Conservation (phyloP, 176 grass and related monocot genomes). For the Chrysopogon serrulatus region DNA sequence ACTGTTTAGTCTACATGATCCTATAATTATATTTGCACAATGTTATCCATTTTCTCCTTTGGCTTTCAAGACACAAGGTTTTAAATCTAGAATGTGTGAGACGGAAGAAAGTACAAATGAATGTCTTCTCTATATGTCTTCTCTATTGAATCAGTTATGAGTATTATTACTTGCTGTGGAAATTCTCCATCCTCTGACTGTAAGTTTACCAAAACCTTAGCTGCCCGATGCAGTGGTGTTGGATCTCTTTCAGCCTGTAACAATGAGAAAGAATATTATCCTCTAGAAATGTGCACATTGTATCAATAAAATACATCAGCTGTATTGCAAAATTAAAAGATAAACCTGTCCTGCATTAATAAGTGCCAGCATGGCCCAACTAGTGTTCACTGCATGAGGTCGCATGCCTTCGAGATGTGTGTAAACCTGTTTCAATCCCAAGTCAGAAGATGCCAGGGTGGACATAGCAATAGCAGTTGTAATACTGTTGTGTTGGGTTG, state of each 20-base stretch:
- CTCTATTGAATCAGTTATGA: background rate
- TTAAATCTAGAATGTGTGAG: background rate
- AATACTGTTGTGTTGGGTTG: background rate
- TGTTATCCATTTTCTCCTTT: no score
- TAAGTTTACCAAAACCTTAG: conserved; percentile 66
- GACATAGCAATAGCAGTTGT: background rate
- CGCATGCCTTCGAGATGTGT: conserved; percentile 65
- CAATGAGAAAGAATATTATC: background rate
- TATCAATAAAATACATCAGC: background rate
- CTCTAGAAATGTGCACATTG: background rate
- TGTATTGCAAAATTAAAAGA: background rate
- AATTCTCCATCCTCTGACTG: conserved; percentile 80
- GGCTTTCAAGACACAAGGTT: background rate
- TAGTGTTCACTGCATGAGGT: conserved; percentile 74
- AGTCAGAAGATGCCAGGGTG: background rate
- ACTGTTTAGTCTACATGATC: no score
- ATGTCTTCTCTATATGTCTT: background rate
- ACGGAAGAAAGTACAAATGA: background rate
- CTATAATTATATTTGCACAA: no score
- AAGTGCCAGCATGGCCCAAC: conserved; percentile 79
- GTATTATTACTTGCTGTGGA: conserved; percentile 73
- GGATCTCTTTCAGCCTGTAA: conserved; percentile 72
- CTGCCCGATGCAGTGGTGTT: conserved; percentile 59
- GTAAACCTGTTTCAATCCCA: conserved; percentile 66
- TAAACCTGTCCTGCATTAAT: conserved; percentile 78